Conservation (phyloP, 1,284 basidiomycete species). For the Austroboletus novae-zelandiae region DNA sequence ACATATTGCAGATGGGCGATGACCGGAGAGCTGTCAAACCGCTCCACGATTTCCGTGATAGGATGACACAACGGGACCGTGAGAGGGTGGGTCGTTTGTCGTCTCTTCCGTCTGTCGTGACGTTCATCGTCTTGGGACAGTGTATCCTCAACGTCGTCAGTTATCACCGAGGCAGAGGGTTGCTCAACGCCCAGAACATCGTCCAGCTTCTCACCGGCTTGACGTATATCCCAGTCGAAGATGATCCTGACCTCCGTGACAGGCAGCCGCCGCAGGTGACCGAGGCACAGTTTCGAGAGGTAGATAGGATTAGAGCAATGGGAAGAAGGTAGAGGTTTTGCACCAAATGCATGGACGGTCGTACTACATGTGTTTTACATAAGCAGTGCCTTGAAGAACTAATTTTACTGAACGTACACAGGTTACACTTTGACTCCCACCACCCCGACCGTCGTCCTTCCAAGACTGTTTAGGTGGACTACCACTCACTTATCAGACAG, state of each 20-base stretch:
- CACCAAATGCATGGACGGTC: no score
- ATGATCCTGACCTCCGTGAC: constrained; percentile 22
- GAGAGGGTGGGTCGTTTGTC: constrained; percentile 12
- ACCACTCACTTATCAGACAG: no score
- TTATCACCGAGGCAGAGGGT: constrained; percentile 25
- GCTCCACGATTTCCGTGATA: constrained; percentile 25
- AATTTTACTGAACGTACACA: no score
- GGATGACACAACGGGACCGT: constrained; percentile 14
- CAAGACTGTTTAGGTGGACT: no score
- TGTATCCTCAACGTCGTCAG: constrained; percentile 25
- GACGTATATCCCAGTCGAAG: constrained; percentile 16
- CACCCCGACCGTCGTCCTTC: no score
- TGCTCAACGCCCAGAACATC: constrained; percentile 19
- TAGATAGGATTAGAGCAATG: constrained; percentile 19
- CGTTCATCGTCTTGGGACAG: constrained; percentile 5
- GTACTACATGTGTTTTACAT: not conserved
- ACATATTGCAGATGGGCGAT: constrained; percentile 26
- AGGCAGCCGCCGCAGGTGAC: constrained; percentile 14
- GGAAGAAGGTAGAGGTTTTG: constrained; percentile 1
- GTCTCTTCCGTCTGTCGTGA: not conserved
- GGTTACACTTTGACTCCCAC: no score
- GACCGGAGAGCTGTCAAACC: constrained; percentile 25
- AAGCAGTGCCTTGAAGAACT: no score
- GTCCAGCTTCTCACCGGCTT: constrained; percentile 23
- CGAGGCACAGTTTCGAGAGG: constrained; percentile 7